These are phyloP conservation scores for Cerrena zonata DNA, from an alignment of 1,284 basidiomycete species.

Conservation along the genomic window DNA sequence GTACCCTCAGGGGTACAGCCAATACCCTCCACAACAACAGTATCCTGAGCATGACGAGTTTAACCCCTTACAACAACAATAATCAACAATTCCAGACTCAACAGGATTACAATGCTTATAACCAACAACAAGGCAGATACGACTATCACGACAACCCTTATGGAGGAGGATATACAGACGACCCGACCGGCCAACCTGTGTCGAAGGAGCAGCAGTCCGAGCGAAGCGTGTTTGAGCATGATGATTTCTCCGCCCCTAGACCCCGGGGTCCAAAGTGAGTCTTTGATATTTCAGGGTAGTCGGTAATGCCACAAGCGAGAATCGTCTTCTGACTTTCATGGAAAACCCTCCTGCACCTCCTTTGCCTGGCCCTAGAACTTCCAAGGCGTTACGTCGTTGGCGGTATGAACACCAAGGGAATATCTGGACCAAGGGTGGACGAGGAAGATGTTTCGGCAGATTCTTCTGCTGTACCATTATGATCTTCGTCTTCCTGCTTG, in stretches of 20 bases:
- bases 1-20: conserved; percentile 25
- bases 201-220: conserved; percentile 17
- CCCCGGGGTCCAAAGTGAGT: conserved; percentile 17
- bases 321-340: background rate
- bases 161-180: conserved; percentile 32
- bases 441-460: conserved; percentile 52
- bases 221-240: conserved; percentile 20
- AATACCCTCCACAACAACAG: conserved; percentile 34
- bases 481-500: conserved; percentile 55
- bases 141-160: conserved; percentile 36
- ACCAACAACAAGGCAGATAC: conserved; percentile 29
- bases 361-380: conserved; percentile 15
- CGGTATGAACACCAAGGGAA: conserved; percentile 51
- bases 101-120: conserved; percentile 39
- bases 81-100: conserved; percentile 31
- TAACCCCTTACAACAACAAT: conserved; percentile 43
- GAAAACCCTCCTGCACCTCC: background rate
- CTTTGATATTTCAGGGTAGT: background rate
- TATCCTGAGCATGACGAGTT: conserved; percentile 31
- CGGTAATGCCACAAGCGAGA: background rate
- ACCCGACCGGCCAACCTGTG: conserved; percentile 24
- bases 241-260: conserved; percentile 16
- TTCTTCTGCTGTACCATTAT: conserved; percentile 69
- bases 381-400: conserved; percentile 35
- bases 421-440: conserved; percentile 58